Percentiles rank a stretch among this genome's conserved stretches.
Conservation (phyloP, 768 basidiomycete species). For the Kwoniella botswanensis region DNA sequence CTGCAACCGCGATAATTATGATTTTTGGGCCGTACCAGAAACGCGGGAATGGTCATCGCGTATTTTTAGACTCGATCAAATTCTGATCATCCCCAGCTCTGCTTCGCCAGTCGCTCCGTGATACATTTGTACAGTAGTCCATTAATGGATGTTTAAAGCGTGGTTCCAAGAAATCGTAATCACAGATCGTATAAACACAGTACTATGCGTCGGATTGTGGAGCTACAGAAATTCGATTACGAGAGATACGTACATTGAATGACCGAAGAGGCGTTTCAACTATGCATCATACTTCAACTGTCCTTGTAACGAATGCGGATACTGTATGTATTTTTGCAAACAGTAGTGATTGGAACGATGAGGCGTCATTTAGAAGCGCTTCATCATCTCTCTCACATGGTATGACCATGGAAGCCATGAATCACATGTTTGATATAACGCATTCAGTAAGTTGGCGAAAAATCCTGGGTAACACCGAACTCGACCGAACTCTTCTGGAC, state of each 20-base stretch:
- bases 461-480: not conserved
- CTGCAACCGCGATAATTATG: not conserved
- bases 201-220: not conserved
- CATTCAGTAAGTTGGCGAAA: not conserved
- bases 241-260: not conserved
- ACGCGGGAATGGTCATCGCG: constrained; percentile 4
- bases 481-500: not conserved
- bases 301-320: not conserved
- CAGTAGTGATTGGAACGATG: not conserved
- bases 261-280: constrained; percentile 23
- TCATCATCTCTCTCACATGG: not conserved
- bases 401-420: not conserved
- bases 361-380: not conserved
- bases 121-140: not conserved
- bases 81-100: not conserved
- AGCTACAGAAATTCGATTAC: not conserved
- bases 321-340: not conserved
- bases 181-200: not conserved
- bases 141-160: not conserved
- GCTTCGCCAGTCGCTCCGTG: not conserved
- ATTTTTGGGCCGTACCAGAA: not conserved
- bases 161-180: not conserved
- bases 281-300: not conserved
- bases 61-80: constrained; percentile 12
- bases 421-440: not conserved